These are phyloP conservation scores for Centaurea solstitialis DNA, from an alignment of 129 eudicot species.

Conservation along the genomic window DNA sequence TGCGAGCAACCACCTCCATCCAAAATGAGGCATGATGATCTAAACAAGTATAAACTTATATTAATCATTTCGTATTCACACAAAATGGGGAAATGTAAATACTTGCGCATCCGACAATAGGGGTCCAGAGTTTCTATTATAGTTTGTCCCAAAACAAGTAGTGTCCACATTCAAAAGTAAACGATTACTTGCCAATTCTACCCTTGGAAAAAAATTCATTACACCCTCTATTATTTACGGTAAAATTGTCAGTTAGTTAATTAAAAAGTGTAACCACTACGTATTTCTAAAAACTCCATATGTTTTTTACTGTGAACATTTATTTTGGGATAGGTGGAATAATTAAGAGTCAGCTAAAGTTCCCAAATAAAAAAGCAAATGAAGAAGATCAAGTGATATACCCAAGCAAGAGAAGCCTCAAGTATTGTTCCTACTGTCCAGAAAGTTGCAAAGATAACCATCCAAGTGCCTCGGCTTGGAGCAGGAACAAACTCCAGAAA, in stretches of 20 bases:
- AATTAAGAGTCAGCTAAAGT: neutral
- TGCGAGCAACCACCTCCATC: slow-evolving; percentile 87
- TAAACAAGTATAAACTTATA: slow-evolving; percentile 2
- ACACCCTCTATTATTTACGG: neutral
- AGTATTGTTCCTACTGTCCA: slow-evolving; percentile 76
- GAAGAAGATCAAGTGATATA: slow-evolving; percentile 29
- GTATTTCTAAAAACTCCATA: neutral
- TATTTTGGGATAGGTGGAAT: neutral
- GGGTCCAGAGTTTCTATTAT: neutral
- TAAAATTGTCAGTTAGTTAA: neutral
- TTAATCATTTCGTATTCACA: neutral
- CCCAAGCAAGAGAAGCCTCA: slow-evolving; percentile 86
- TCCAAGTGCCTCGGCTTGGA: slow-evolving; percentile 79
- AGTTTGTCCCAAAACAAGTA: neutral
- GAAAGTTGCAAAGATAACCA: slow-evolving; percentile 70
- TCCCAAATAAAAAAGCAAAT: neutral
- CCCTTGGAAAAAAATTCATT: neutral
- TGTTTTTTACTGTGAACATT: neutral
- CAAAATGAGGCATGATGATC: slow-evolving; percentile 65
- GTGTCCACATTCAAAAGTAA: neutral
- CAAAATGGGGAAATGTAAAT: neutral
- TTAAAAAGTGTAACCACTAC: neutral
- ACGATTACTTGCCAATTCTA: neutral
- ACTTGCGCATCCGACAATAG: neutral
- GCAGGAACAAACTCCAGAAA: slow-evolving; percentile 83